Evolutionary conservation across 129 eudicot species (phyloP).

Genomic region (Kitagawia praeruptora): DNA sequence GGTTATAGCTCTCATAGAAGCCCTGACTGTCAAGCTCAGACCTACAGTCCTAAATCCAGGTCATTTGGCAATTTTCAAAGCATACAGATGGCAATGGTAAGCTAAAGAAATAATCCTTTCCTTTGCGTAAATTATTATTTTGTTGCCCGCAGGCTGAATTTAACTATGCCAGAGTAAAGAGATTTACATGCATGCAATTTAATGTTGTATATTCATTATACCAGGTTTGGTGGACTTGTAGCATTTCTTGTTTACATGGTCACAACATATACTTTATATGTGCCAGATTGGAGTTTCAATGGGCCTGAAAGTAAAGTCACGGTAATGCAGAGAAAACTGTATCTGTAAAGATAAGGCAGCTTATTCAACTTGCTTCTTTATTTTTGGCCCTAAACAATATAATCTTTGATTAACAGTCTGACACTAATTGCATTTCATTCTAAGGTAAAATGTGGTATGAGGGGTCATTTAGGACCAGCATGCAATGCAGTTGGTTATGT

Average conservation of each 20-base stretch:
- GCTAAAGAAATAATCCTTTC: not conserved
- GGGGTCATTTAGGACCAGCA: conserved; percentile 82
- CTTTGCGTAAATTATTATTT: too few relatives aligned
- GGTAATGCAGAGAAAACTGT: conserved; percentile 20
- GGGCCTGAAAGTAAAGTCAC: conserved; percentile 25
- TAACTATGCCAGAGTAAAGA: not conserved
- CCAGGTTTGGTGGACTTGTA: conserved; percentile 62
- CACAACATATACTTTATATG: conserved; percentile 48
- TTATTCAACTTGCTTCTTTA: not conserved
- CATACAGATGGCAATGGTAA: conserved; percentile 87
- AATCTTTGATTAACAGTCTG: not conserved
- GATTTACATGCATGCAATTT: not conserved
- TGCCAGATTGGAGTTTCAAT: conserved; percentile 75
- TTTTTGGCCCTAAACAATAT: not conserved
- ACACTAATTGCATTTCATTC: not conserved
- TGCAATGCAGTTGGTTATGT: conserved; percentile 89
- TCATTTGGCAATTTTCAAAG: conserved; percentile 57
- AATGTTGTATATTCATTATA: not conserved
- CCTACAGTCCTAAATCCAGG: conserved; percentile 40
- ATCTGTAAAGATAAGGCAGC: not conserved
- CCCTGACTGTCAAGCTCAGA: conserved; percentile 55
- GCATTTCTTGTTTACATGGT: conserved; percentile 61
- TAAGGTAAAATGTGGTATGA: conserved; percentile 73
- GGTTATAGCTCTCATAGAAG: conserved; percentile 64
- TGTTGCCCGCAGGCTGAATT: not conserved